Conservation (phyloP, 495 filamentous ascomycete genomes). For the Ascobolus immersus region DNA sequence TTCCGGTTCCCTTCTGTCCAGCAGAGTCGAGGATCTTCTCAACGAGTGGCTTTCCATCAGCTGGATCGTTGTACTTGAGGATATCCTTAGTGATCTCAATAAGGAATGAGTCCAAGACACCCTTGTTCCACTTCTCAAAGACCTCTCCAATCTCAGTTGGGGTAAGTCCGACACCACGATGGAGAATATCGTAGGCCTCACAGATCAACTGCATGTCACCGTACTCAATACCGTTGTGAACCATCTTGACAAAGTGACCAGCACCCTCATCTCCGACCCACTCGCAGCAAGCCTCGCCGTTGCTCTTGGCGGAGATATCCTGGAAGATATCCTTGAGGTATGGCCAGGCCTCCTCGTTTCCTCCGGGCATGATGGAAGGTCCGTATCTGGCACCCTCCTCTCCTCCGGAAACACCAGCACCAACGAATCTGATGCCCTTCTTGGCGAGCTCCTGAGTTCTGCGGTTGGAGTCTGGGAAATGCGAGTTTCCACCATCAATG, state of each 20-base stretch:
- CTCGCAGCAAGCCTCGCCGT: conserved; percentile 89
- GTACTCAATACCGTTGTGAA: conserved; percentile 99
- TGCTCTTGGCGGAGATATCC: conserved; percentile 87
- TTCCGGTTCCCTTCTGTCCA: conserved; percentile 97
- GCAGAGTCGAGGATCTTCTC: conserved; percentile 98
- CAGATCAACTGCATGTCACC: conserved; percentile 99
- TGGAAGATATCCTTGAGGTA: conserved; percentile 98
- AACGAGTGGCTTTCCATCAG: conserved; percentile 66
- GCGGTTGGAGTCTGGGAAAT: conserved; percentile 97
- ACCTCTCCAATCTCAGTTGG: conserved; percentile 87
- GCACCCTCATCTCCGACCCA: conserved; percentile 99
- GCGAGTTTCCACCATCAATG: conserved; percentile 97
- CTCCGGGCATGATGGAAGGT: conserved; percentile 93
- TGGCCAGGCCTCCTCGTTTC: conserved; percentile 93
- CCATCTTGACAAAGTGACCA: conserved; percentile 99
- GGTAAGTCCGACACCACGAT: conserved; percentile 66
- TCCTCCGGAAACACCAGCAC: conserved; percentile 91
- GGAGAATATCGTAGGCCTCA: conserved; percentile 99
- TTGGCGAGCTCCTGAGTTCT: conserved; percentile 54
- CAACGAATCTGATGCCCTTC: conserved; percentile 92
- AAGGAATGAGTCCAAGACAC: conserved; percentile 95
- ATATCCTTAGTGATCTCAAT: conserved; percentile 98
- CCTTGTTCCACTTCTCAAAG: conserved; percentile 90
- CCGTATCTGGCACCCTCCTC: conserved; percentile 97
- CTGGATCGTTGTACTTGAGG: conserved; percentile 79